These are phyloP conservation scores for Cytospora mali DNA, from an alignment of 2,329 filamentous ascomycete species.

Conservation along the genomic window DNA sequence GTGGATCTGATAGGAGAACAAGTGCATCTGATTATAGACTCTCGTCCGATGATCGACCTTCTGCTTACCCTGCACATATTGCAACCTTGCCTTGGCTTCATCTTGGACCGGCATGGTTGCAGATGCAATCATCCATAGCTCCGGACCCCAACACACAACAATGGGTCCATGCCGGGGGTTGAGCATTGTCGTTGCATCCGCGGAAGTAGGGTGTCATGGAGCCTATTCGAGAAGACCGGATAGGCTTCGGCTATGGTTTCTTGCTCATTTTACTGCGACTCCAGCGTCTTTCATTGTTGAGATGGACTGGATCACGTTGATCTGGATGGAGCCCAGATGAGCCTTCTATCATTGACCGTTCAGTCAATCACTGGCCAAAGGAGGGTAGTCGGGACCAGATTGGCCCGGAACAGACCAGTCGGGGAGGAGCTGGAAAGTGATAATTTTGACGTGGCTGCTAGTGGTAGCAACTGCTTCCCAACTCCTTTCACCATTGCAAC, in stretches of 20 bases:
- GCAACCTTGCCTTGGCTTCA: constrained; percentile 9
- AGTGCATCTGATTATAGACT: constrained; percentile 9
- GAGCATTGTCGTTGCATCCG: constrained; percentile 25
- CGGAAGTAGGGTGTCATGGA: constrained; percentile 7
- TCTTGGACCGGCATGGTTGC: constrained; percentile 21
- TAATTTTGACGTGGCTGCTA: constrained; percentile 16
- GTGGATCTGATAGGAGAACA: constrained; percentile 19
- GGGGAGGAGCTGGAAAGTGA: not conserved
- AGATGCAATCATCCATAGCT: constrained; percentile 23
- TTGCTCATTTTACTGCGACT: constrained; percentile 9
- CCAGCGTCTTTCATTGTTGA: not conserved
- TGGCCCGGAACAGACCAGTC: constrained; percentile 18
- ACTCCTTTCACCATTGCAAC: not conserved
- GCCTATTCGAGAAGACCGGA: constrained; percentile 17
- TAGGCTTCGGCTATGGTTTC: constrained; percentile 7
- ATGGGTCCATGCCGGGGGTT: constrained; percentile 21
- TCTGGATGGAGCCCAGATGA: constrained; percentile 9
- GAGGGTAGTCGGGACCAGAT: not conserved
- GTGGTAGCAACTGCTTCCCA: constrained; percentile 4
- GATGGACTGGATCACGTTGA: constrained; percentile 12
- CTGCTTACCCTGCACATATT: constrained; percentile 3
- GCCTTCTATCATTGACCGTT: not conserved
- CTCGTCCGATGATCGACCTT: constrained; percentile 23
- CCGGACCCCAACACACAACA: constrained; percentile 16
- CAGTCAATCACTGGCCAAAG: constrained; percentile 2